Conservation (phyloP, 78 protist species). For the Dictyostelium firmibasis region DNA sequence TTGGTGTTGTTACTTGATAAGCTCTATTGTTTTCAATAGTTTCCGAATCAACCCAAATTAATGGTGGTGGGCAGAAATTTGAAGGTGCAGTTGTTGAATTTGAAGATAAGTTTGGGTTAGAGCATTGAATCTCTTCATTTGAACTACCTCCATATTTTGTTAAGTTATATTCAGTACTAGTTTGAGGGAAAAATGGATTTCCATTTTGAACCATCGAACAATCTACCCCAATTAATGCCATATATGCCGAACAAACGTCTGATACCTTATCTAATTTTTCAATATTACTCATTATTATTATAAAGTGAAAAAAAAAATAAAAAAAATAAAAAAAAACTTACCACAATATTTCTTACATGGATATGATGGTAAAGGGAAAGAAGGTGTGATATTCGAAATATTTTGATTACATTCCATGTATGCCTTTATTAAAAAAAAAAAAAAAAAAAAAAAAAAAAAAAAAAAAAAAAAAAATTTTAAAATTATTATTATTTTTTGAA, state of each 20-base stretch:
- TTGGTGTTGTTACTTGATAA: not conserved
- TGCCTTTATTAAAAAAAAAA: not conserved
- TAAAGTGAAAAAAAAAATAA: too few relatives aligned
- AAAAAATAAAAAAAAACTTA: not conserved
- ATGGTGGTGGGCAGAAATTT: not conserved
- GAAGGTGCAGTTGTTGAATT: not conserved
- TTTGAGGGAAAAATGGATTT: not conserved
- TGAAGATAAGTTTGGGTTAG: not conserved
- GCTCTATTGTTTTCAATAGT: not conserved
- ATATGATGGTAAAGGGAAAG: not conserved
- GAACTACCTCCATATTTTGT: not conserved
- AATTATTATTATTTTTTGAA: not conserved
- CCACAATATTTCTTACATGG: not conserved
- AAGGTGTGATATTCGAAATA: not conserved
- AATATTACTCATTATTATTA: too few relatives aligned
- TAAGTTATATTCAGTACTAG: not conserved
- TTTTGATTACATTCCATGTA: not conserved
- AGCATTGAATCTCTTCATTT: not conserved
- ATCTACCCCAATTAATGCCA: not conserved
- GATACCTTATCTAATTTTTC: not conserved
- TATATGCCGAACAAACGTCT: not conserved
- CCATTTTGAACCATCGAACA: not conserved
- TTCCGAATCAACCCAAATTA: not conserved
- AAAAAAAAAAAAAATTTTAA: too few relatives aligned
- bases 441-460: not conserved